Percentiles rank a stretch among this genome's conserved stretches.
These are phyloP conservation scores for Corylus americana DNA, from an alignment of 306 rosid genomes.

Conservation along the genomic window DNA sequence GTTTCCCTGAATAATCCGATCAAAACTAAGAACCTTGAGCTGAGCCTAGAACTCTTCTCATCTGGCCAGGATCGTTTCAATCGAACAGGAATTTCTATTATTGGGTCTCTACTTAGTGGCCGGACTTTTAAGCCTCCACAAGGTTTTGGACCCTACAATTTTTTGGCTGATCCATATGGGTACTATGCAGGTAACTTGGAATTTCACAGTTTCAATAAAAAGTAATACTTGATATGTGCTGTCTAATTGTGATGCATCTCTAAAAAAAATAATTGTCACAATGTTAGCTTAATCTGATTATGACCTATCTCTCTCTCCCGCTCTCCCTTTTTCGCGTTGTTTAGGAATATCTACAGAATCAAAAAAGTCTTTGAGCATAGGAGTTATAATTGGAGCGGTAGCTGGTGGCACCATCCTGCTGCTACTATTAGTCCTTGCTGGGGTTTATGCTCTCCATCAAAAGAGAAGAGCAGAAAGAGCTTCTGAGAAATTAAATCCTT, in stretches of 20 bases:
- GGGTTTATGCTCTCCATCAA: conserved; percentile 49
- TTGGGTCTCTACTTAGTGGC: conserved; percentile 53
- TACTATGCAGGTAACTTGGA: conserved; percentile 37
- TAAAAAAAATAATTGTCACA: not conserved
- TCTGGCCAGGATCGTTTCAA: conserved; percentile 41
- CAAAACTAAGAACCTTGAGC: conserved; percentile 32
- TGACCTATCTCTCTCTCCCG: not conserved
- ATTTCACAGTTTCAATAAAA: not conserved
- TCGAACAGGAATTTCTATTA: conserved; percentile 33
- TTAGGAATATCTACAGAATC: conserved; percentile 9
- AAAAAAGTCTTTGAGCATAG: conserved; percentile 37
- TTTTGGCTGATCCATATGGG: conserved; percentile 16
- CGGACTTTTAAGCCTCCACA: conserved; percentile 45
- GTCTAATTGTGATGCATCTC: conserved; percentile 4
- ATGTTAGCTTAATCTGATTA: not conserved
- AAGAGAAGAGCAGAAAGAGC: conserved; percentile 50
- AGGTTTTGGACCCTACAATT: conserved; percentile 56
- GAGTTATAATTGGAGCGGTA: conserved; percentile 60
- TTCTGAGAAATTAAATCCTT: conserved; percentile 40
- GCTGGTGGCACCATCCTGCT: conserved; percentile 58
- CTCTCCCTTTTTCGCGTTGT: conserved; percentile 14
- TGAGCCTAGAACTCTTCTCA: conserved; percentile 55
- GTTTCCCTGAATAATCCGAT: conserved; percentile 41
- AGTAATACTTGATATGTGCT: not conserved
- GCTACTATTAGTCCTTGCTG: conserved; percentile 45